Percentiles rank a stretch among this genome's conserved stretches.
Conservation (phyloP, 2,329 filamentous ascomycete species). For the Alternaria sp. region DNA sequence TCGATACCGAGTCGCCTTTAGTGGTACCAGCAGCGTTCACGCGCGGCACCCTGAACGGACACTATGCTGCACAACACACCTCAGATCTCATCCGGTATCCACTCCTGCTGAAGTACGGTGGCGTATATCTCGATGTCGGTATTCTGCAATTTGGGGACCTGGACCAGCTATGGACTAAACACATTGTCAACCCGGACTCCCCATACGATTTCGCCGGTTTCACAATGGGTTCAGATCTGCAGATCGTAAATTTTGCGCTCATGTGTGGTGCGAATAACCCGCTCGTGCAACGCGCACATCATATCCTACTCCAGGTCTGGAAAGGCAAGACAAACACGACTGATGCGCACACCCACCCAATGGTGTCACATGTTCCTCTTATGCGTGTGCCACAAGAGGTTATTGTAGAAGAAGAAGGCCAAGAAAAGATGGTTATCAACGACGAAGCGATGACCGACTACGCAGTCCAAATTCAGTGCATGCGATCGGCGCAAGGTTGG, state of each 20-base stretch:
- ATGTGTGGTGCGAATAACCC: constrained; percentile 52
- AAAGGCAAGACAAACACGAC: constrained; percentile 46
- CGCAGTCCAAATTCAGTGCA: constrained; percentile 64
- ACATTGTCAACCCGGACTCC: constrained; percentile 57
- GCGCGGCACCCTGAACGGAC: constrained; percentile 59
- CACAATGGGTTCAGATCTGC: constrained; percentile 34
- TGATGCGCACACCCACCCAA: constrained; percentile 60
- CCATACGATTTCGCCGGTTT: constrained; percentile 51
- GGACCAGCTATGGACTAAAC: constrained; percentile 61
- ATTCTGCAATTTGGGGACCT: constrained; percentile 66
- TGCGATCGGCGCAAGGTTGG: constrained; percentile 61
- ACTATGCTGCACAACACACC: constrained; percentile 62
- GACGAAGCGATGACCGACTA: constrained; percentile 63
- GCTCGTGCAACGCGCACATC: constrained; percentile 59
- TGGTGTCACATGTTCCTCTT: constrained; percentile 60
- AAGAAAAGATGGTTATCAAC: constrained; percentile 45
- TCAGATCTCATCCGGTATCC: constrained; percentile 68
- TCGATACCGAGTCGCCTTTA: constrained; percentile 55
- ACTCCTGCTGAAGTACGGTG: constrained; percentile 64
- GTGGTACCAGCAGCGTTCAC: constrained; percentile 62
- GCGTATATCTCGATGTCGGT: constrained; percentile 66
- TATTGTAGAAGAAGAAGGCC: constrained; percentile 45
- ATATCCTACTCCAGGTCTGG: constrained; percentile 63
- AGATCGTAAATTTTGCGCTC: constrained; percentile 34
- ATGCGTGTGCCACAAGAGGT: constrained; percentile 51